A percentile compares a stretch with the other conserved stretches of the same genome.
These are phyloP conservation scores for Rhizopus microsporus DNA, from an alignment of 371 early-diverging fungal species.

Conservation along the genomic window DNA sequence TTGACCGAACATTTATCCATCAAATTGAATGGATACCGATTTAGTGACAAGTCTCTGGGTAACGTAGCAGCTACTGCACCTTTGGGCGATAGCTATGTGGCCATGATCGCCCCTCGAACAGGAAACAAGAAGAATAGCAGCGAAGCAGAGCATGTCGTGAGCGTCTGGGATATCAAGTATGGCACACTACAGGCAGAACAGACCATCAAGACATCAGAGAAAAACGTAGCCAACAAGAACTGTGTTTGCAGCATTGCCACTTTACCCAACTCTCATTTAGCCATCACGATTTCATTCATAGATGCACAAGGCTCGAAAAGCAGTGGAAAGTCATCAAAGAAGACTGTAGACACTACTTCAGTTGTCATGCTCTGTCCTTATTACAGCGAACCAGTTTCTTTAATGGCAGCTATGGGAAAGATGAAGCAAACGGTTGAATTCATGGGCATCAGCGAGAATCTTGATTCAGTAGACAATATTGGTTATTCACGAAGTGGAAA, in stretches of 20 bases:
- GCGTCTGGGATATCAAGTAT: slow-evolving; percentile 73
- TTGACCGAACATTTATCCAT: slow-evolving; percentile 30
- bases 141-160: slow-evolving; percentile 55
- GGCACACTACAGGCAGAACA: slow-evolving; percentile 68
- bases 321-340: slow-evolving; percentile 30
- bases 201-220: slow-evolving; percentile 27
- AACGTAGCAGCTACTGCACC: slow-evolving; percentile 34
- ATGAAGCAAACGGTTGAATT: slow-evolving; percentile 58
- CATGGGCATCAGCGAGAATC: slow-evolving; percentile 36
- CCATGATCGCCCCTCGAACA: slow-evolving; percentile 50
- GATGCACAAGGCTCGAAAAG: slow-evolving; percentile 21
- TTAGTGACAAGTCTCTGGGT: slow-evolving; percentile 28
- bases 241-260: slow-evolving; percentile 40
- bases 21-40: slow-evolving; percentile 29
- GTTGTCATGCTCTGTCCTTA: slow-evolving; percentile 59
- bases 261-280: slow-evolving; percentile 44
- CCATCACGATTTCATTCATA: slow-evolving; percentile 38
- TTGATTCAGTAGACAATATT: slow-evolving; percentile 21
- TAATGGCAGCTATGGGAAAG: slow-evolving; percentile 68
- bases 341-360: slow-evolving; percentile 50
- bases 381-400: slow-evolving; percentile 66
- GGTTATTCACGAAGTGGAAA: slow-evolving; percentile 42
- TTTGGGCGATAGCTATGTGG: slow-evolving; percentile 58
- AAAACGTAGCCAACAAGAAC: slow-evolving; percentile 21
- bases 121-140: slow-evolving; percentile 26